Evolutionary conservation across 2,329 filamentous ascomycete species (phyloP), one percentile per base, ranked within the genome.

Genomic region (Colletotrichum sp.): DNA sequence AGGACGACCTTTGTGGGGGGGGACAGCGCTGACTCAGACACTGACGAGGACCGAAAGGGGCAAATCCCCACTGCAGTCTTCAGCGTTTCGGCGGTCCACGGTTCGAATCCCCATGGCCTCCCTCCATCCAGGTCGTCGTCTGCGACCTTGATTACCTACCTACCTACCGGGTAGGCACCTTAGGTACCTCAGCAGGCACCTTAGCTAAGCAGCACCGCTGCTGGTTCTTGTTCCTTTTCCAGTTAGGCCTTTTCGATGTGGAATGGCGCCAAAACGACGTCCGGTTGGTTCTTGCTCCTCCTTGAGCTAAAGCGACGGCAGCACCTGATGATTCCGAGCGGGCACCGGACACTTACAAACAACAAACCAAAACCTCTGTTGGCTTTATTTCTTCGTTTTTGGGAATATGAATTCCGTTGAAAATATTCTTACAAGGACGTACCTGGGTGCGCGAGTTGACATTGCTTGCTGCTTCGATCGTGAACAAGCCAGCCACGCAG

Each of bases 31-130:
- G 29, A 21, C 70, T 65, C 24, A 70, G 71, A 66, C 71, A 66
- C 11, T 21, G n/a, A 54, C 21, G 21, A 31, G 16, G 55, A 38
- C 61, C 61, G 6, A 58, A 70, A 70, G 24, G n/a, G 67, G 70
- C 8, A 73, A 61, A 59, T 38, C 2, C 15, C 43, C 31, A 38
- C 55, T 57, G 43, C 18, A 8, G 5, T 38, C 57, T 47, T 16
- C 21, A 12, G 11, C 16, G 29, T 33, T 55, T 4, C 24, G 13
- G n/a, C 9, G 21, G 67, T 43, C 13, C 15, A 43, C 34, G 27
- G 71, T 73, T 73, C 71, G 71, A 73, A 38, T 55, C 67, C 54
- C 61, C 33, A 33, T 64, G 5, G 21, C n/a, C 18, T n/a, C 31
- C 38, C 27, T 9, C 38, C 21, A 6, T 47, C 38, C 38, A 34